A percentile compares a stretch with the other conserved stretches of the same genome.
phyloP scores from a whole-genome alignment of 1,284 basidiomycete species.

The Trametes versicolor region DNA sequence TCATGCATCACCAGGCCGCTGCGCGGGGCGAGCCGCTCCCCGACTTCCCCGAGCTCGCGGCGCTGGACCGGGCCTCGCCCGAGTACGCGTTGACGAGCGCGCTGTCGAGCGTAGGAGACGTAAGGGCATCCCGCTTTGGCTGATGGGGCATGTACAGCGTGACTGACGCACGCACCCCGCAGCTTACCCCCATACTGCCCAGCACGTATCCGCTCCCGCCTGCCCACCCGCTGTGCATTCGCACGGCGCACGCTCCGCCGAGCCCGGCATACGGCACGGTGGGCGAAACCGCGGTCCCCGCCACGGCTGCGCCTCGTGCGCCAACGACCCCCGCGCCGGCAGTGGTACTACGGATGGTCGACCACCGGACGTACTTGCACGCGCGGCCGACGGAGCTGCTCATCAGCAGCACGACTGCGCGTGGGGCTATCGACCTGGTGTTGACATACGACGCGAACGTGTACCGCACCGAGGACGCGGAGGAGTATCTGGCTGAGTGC shows the following conservation, averaged over 20 bases:
- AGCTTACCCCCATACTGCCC: too few species aligned
- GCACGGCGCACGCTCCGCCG: neutral
- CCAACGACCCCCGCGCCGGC: slow-evolving; percentile 8
- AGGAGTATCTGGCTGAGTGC: slow-evolving; percentile 38
- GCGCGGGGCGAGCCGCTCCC: slow-evolving; percentile 27
- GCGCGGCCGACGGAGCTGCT: slow-evolving; percentile 37
- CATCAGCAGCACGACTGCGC: slow-evolving; percentile 33
- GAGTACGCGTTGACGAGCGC: slow-evolving; percentile 38
- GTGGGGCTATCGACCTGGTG: slow-evolving; percentile 26
- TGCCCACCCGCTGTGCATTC: too few species aligned
- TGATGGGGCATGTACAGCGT: neutral
- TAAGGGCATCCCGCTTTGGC: slow-evolving; percentile 38
- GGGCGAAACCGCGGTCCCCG: neutral
- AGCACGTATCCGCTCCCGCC: too few species aligned
- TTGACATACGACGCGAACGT: slow-evolving; percentile 38
- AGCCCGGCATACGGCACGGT: neutral
- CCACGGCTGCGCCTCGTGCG: neutral
- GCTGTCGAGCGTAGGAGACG: slow-evolving; percentile 58
- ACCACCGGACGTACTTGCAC: slow-evolving; percentile 33
- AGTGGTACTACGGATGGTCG: slow-evolving; percentile 22
- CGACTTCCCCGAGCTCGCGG: slow-evolving; percentile 3
- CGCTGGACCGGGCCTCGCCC: slow-evolving; percentile 6
- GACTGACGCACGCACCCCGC: neutral
- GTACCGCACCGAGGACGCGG: slow-evolving; percentile 29
- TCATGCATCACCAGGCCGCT: slow-evolving; percentile 25